phyloP scores from a whole-genome alignment of 441 rosid genomes.

The Eruca vesicaria region DNA sequence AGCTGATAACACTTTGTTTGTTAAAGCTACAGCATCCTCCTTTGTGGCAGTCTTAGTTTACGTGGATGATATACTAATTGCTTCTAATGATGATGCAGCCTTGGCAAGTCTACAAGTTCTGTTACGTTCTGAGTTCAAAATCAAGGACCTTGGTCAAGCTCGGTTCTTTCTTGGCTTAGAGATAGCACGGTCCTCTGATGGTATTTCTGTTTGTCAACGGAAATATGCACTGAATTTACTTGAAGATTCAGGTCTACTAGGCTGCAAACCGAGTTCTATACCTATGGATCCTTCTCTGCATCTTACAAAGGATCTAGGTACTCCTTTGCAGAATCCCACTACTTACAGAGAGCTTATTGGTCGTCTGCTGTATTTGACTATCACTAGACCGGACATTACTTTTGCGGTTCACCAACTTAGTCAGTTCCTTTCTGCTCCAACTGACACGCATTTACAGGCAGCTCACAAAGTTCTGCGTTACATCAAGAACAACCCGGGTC shows the following conservation, averaged over 20 bases:
- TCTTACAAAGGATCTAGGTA: not conserved
- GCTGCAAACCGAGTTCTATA: no score
- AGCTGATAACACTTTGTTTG: no score
- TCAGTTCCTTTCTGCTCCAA: not conserved
- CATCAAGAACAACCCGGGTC: not conserved
- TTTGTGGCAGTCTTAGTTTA: no score
- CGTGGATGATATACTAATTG: no score
- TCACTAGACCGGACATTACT: not conserved
- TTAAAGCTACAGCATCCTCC: no score
- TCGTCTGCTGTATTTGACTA: fast-evolving
- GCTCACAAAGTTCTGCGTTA: not conserved
- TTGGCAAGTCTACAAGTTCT: no score
- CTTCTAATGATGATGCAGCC: no score
- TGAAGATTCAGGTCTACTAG: no score
- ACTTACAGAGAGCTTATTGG: not conserved
- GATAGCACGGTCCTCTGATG: no score
- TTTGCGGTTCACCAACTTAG: not conserved
- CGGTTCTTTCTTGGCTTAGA: not conserved
- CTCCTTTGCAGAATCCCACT: not conserved
- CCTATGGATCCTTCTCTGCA: no score
- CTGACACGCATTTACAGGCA: not conserved
- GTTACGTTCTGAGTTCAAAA: not conserved
- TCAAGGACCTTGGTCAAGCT: not conserved
- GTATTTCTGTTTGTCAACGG: no score
- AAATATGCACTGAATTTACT: no score